Conservation (phyloP, 805 yeast species). For the Metschnikowia noctiluminum region DNA sequence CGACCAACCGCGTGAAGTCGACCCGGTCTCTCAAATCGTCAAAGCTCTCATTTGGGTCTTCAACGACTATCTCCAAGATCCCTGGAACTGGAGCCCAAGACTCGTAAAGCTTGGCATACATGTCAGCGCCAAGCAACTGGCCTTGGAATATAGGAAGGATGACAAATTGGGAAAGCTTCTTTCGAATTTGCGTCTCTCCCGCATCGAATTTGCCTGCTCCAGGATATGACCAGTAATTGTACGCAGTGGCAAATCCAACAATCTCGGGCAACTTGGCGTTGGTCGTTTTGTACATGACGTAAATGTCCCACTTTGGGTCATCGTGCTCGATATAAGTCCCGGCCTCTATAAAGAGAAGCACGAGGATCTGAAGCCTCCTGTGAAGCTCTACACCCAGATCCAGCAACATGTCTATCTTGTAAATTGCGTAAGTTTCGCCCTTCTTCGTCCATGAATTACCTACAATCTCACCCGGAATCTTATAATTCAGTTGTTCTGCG, state of each 20-base stretch:
- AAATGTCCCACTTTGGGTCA: slow-evolving; percentile 82
- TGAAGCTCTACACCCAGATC: slow-evolving; percentile 51
- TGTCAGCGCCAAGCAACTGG: slow-evolving; percentile 61
- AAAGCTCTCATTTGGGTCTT: slow-evolving; percentile 90
- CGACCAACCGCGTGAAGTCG: slow-evolving; percentile 48
- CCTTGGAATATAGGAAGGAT: slow-evolving; percentile 83
- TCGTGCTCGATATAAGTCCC: slow-evolving; percentile 79
- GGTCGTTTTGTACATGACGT: slow-evolving; percentile 41
- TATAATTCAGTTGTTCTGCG: slow-evolving; percentile 43
- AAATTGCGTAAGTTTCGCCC: slow-evolving; percentile 47
- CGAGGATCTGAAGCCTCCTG: slow-evolving; percentile 71
- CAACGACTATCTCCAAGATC: slow-evolving; percentile 77
- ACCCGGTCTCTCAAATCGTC: slow-evolving; percentile 86
- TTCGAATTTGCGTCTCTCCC: slow-evolving; percentile 42
- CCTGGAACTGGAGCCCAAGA: slow-evolving; percentile 51
- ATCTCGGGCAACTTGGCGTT: slow-evolving; percentile 38
- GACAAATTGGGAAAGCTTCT: slow-evolving; percentile 83
- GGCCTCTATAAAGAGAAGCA: slow-evolving; percentile 85
- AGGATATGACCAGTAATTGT: slow-evolving; percentile 76
- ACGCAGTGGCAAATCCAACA: slow-evolving; percentile 80
- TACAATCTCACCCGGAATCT: slow-evolving; percentile 39
- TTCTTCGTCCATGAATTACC: slow-evolving; percentile 30
- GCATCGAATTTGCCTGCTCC: slow-evolving; percentile 52
- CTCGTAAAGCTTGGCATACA: slow-evolving; percentile 56
- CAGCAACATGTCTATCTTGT: slow-evolving; percentile 44